Evolutionary conservation across 768 basidiomycete species (phyloP).

Genomic region (Pholiota molesta): DNA sequence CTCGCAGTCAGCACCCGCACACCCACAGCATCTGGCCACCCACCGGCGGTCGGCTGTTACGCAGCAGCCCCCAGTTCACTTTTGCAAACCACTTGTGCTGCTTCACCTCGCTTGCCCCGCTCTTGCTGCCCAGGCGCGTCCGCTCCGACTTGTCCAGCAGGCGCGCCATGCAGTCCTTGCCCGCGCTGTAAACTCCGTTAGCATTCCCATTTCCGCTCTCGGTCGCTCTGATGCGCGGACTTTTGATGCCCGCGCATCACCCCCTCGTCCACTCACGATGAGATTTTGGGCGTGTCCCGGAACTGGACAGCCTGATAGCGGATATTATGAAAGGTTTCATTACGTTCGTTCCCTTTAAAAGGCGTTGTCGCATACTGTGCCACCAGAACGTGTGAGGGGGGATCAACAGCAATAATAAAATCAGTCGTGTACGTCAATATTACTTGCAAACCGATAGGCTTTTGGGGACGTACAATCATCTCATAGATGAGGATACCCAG

Average conservation of each 20-base stretch:
- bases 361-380: conserved; percentile 95
- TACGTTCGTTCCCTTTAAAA: conserved; percentile 95
- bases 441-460: conserved; percentile 30
- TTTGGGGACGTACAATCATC: conserved; percentile 81
- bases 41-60: conserved; percentile 93
- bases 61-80: conserved; percentile 94
- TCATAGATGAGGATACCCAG: conserved; percentile 98
- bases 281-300: conserved; percentile 80
- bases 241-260: conserved; percentile 33
- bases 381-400: conserved; percentile 15
- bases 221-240: conserved; percentile 26
- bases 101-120: conserved; percentile 98
- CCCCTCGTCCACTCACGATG: conserved; percentile 32
- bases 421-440: conserved; percentile 39
- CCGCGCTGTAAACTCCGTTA: conserved; percentile 53
- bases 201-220: conserved; percentile 8
- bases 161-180: conserved; percentile 86
- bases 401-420: conserved; percentile 19
- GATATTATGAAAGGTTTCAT: conserved; percentile 96
- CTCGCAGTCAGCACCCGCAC: conserved; percentile 23
- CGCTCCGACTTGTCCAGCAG: conserved; percentile 92
- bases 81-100: conserved; percentile 98
- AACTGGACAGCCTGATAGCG: conserved; percentile 84
- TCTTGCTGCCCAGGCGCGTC: conserved; percentile 85
- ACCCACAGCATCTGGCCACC: conserved; percentile 32